Evolutionary conservation across 2,329 filamentous ascomycete genomes (phyloP).

Genomic region (Aspergillus latus): DNA sequence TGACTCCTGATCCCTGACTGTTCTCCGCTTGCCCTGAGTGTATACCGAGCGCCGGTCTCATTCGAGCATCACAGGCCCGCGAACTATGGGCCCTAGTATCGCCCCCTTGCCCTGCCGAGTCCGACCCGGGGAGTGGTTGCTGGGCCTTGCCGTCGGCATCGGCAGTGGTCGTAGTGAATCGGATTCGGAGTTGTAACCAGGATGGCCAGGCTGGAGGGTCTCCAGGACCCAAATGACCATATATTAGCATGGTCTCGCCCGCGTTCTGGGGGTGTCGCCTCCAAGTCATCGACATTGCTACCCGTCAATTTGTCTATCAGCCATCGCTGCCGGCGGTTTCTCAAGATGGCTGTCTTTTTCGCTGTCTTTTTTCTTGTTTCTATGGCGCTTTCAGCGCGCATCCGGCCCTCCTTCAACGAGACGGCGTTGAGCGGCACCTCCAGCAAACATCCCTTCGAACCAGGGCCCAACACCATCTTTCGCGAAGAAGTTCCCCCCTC

Average conservation of each 20-base stretch:
- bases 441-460: background rate
- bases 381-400: background rate
- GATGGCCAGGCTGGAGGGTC: background rate
- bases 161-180: background rate
- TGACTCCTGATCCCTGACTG: background rate
- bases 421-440: background rate
- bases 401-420: background rate
- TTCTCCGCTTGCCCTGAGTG: background rate
- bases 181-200: background rate
- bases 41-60: background rate
- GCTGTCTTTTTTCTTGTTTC: slow-evolving; percentile 3
- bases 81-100: slow-evolving; percentile 8
- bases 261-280: background rate
- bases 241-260: background rate
- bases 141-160: background rate
- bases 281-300: no score
- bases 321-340: background rate
- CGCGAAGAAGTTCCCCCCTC: background rate
- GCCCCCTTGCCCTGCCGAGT: background rate
- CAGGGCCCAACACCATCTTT: background rate
- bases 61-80: background rate
- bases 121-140: background rate
- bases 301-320: background rate
- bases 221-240: background rate
- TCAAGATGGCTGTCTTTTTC: slow-evolving; percentile 13